Evolutionary conservation across 2,329 filamentous ascomycete genomes (phyloP).

Genomic region (Xylaria sp.): DNA sequence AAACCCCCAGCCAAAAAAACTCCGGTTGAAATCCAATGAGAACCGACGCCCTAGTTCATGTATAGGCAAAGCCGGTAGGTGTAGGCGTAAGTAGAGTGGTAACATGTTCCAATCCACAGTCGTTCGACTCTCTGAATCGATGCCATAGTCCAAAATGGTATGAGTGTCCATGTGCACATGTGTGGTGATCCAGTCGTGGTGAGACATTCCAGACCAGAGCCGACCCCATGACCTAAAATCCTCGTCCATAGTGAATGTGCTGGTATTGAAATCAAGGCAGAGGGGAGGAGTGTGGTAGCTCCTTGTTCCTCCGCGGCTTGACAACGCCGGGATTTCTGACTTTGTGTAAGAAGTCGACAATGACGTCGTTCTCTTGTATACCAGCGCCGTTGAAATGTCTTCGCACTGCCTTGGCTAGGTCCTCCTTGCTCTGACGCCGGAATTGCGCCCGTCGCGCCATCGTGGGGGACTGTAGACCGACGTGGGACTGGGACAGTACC

Average conservation of each 20-base stretch:
- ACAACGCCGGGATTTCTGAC: conserved; percentile 51
- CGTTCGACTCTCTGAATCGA: neutral
- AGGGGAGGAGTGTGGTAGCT: conserved; percentile 31
- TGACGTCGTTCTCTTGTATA: conserved; percentile 75
- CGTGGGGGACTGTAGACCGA: conserved; percentile 69
- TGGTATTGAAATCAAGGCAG: conserved; percentile 25
- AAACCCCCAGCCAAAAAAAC: conserved; percentile 11
- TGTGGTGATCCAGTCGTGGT: conserved; percentile 7
- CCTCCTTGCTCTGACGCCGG: conserved; percentile 64
- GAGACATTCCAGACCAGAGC: conserved; percentile 7
- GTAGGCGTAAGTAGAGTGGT: neutral
- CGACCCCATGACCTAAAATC: conserved; percentile 4
- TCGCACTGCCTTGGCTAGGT: conserved; percentile 65
- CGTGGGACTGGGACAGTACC: conserved; percentile 55
- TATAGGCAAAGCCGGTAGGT: neutral
- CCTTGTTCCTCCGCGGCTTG: conserved; percentile 33
- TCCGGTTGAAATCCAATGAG: conserved; percentile 17
- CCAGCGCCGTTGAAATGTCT: conserved; percentile 80
- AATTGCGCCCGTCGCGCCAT: conserved; percentile 63
- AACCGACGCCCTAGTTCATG: neutral
- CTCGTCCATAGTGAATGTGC: conserved; percentile 12
- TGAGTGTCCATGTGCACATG: conserved; percentile 10
- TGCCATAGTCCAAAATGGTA: neutral
- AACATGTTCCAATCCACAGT: neutral
- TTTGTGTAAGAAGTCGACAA: conserved; percentile 73